phyloP scores from a whole-genome alignment of 352 stramenopile genomes.

The Phytophthora litchii region DNA sequence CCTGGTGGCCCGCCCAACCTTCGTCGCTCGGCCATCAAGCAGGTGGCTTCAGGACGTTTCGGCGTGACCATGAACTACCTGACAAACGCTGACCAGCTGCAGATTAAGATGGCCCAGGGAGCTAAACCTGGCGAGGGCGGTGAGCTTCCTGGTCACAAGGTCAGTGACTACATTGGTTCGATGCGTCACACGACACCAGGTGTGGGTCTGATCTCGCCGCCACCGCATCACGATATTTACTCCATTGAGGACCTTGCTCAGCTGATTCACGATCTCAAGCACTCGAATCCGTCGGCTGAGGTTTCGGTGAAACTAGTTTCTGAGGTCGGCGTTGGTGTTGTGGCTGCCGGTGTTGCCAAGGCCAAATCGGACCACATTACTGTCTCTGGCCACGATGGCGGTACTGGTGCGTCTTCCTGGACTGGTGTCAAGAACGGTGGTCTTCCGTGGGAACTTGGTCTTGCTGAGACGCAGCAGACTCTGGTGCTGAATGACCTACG shows the following conservation, averaged over 20 bases:
- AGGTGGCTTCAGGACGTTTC: conserved; percentile 95
- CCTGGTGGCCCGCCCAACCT: conserved; percentile 48
- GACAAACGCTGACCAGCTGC: conserved; percentile 96
- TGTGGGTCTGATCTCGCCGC: conserved; percentile 96
- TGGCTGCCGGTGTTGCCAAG: conserved; percentile 92
- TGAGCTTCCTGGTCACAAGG: conserved; percentile 96
- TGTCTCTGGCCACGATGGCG: conserved; percentile 95
- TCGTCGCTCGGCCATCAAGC: conserved; percentile 94
- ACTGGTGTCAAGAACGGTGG: conserved; percentile 94
- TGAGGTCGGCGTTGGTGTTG: conserved; percentile 95
- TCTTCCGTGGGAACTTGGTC: conserved; percentile 95
- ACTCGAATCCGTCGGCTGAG: conserved; percentile 93
- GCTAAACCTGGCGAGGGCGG: conserved; percentile 97
- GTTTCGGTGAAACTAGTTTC: conserved; percentile 97
- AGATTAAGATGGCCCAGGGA: conserved; percentile 99
- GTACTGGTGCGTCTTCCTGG: conserved; percentile 95
- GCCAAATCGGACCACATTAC: conserved; percentile 96
- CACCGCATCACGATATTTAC: conserved; percentile 98
- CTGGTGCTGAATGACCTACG: conserved; percentile 96
- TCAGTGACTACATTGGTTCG: conserved; percentile 95
- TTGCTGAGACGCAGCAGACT: conserved; percentile 97
- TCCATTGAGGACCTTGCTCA: conserved; percentile 98
- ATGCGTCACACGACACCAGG: conserved; percentile 96
- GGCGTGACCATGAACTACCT: conserved; percentile 97
- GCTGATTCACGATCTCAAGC: conserved; percentile 98